Base-by-base conservation (phyloP, 192 early-diverging fungal genomes). In the Coemansia sp. region DNA sequence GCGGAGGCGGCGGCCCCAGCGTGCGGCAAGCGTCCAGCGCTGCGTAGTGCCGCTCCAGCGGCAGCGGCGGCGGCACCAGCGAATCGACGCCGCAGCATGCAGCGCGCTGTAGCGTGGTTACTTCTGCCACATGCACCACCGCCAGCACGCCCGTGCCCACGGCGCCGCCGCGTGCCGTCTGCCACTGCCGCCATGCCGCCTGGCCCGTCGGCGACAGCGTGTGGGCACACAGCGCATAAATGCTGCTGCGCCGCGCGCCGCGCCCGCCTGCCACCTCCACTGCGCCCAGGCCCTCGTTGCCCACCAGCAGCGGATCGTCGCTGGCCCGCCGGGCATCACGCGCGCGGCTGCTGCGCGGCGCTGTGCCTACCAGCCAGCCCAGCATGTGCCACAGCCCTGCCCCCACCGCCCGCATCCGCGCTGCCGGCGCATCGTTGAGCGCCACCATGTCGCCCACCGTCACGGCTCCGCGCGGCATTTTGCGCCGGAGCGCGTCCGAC, bases 141-240 rank as follows among this genome's bases (percentile, higher is more conserved):
- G 72, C 72, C 54, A 76, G 63, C 52, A 28, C 54, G 51, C 13
- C 35, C 12, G 16, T 20, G 36, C 10, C 39, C 16, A 16, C 41
- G 20, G 39, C 45, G 52, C 31, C 41, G 47, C 14, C 55, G 33
- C 42, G 23, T 57, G 55, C 60, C 15, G 48, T 48, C 52, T 41
- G 52, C 72, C 72, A 76, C 10, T 55, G 59, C 41, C 43, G 53
- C 72, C 72, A 76, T 52, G 61, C 62, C 41, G 30, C 46, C 43
- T 62, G 58, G 21, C 47, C 45, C 20, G 45, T 46, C 16, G 66
- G 18, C 50, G 66, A 57, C 45, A 76, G 45, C 13, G 62, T 67
- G 39, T 76, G 72, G n/a, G 72, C 72, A 46, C 72, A 76, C 50
- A 76, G 55, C 41, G 72, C 72, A 69, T 69, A 70, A 33, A 76